Evolutionary conservation across 805 yeast species (phyloP), one percentile per base, ranked within the genome.

Genomic region (Wickerhamomyces sydowiorum): DNA sequence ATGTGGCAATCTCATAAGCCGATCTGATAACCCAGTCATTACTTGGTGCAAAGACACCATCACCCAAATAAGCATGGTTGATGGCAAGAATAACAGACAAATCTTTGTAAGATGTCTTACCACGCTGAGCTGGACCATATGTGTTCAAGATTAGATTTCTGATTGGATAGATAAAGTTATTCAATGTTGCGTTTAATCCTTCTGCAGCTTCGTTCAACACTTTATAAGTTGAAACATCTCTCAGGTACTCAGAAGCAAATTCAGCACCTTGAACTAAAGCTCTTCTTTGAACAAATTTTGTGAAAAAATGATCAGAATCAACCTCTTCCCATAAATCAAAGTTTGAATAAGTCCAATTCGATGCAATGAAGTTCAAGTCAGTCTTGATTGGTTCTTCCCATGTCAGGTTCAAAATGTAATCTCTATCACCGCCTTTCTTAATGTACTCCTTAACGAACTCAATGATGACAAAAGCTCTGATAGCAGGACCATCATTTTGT

Each of bases 261-360:
- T 44, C 39, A 12, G 73, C 57, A 1, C 85, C 89, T 35, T 72
- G 65, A 18, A 63, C 56, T 15, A 84, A 48, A 1, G 86, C 80
- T 45, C 75, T 72, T 43, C 79, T 64, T 57, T 83, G 89, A 7
- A 80, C 77, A 50, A 80, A 60, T 18, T 78, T 64, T 2, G 89
- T 84, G 60, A 81, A 85, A 45, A 82, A 73, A 55, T 84, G 93
- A 43, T 66, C 45, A 0, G 85, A 74, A 42, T 77, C 57, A 38
- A 80, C 64, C 58, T 84, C 93, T 60, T 84, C 93, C 93, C 93
- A 84, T 36, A 85, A 62, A 59, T 84, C 93, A 63, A 82, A 84
- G 7, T 86, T 81, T 5, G 59, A 59, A 15, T 59, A 49, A 20
- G 61, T 53, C 90, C 90, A 85, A 47, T 66, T 64, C 12, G 58